Evolutionary conservation across 1,284 basidiomycete genomes (phyloP).

Genomic region (Schizophyllum commune): DNA sequence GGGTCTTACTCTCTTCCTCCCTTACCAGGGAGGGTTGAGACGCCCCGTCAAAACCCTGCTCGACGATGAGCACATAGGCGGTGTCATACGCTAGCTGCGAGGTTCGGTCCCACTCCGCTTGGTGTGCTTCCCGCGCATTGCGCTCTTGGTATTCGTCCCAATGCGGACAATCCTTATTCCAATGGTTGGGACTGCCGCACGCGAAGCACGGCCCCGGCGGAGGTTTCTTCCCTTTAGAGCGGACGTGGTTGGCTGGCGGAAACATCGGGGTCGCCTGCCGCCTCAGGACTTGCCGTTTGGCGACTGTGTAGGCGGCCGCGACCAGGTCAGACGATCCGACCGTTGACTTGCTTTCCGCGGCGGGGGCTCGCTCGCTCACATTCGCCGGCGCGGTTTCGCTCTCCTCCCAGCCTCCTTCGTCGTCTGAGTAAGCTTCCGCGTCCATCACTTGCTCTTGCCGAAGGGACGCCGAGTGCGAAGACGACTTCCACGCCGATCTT

Average conservation of each 20-base stretch:
- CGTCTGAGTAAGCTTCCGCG: no score
- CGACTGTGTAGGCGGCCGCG: no score
- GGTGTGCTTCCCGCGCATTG: no score
- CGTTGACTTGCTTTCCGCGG: no score
- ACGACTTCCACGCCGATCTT: no score
- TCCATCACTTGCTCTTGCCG: no score
- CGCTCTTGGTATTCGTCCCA: slow-evolving; percentile 2
- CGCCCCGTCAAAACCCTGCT: not conserved
- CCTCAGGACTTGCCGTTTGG: slow-evolving; percentile 1
- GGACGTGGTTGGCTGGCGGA: slow-evolving; percentile 4
- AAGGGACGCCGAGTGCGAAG: no score
- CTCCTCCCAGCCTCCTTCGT: no score
- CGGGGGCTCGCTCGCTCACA: no score
- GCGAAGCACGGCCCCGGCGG: slow-evolving; percentile 14
- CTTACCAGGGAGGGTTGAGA: not conserved
- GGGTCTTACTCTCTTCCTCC: not conserved
- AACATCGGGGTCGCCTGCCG: slow-evolving; percentile 13
- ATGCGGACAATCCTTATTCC: slow-evolving; percentile 14
- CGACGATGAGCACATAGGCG: not conserved
- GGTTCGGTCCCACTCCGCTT: no score
- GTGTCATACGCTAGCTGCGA: not conserved
- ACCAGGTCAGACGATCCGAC: no score
- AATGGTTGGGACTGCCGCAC: slow-evolving; percentile 13
- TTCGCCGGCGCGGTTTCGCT: no score
- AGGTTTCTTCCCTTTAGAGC: not conserved